A percentile compares a stretch with the other conserved stretches of the same genome.
phyloP scores from a whole-genome alignment of 306 rosid species.

The Fragaria vesca region DNA sequence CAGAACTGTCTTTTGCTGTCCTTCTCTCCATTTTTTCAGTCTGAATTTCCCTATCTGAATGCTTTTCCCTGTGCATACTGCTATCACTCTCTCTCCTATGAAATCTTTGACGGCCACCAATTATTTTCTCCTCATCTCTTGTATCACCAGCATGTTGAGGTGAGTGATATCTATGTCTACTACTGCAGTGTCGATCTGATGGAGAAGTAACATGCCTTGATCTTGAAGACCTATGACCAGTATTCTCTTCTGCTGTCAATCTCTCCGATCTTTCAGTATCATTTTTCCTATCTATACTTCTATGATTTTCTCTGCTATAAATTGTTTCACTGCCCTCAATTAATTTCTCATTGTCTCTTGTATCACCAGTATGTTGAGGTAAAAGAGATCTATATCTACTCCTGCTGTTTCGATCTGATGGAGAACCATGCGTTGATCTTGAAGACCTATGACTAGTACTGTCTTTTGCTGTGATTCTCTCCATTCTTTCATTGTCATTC shows the following conservation, averaged over 20 bases:
- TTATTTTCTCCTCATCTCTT: slow-evolving; percentile 1
- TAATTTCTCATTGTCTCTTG: neutral
- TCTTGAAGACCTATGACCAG: slow-evolving; percentile 49
- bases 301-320: neutral
- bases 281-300: slow-evolving; percentile 29
- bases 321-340: neutral
- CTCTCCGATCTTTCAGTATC: slow-evolving; percentile 43
- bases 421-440: slow-evolving; percentile 52
- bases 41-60: slow-evolving; percentile 42
- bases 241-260: slow-evolving; percentile 40
- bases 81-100: slow-evolving; percentile 8
- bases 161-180: slow-evolving; percentile 23
- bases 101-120: neutral
- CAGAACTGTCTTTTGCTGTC: slow-evolving; percentile 38
- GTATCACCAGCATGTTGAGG: slow-evolving; percentile 19
- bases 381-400: slow-evolving; percentile 21
- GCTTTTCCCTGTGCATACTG: slow-evolving; percentile 36
- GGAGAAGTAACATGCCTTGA: slow-evolving; percentile 49
- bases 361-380: slow-evolving; percentile 17
- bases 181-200: slow-evolving; percentile 16
- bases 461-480: slow-evolving; percentile 44
- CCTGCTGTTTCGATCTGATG: slow-evolving; percentile 14
- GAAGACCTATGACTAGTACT: slow-evolving; percentile 46
- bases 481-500: slow-evolving; percentile 38
- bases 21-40: slow-evolving; percentile 51